These are phyloP conservation scores for Syzygium syzygioides DNA, from an alignment of 441 rosid species.

Conservation along the genomic window DNA sequence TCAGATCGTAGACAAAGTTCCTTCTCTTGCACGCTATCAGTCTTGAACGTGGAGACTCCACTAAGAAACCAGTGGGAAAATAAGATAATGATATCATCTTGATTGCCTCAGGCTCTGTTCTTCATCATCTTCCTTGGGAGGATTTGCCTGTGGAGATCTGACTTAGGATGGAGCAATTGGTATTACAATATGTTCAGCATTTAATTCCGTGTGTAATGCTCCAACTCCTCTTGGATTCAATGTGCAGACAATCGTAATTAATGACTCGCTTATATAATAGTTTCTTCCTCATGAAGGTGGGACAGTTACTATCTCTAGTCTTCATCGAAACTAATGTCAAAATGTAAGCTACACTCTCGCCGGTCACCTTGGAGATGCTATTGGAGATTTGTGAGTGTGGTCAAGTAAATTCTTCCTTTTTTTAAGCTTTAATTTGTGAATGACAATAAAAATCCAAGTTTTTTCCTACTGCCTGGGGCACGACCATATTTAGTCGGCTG, in stretches of 20 bases:
- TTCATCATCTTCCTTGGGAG: not conserved
- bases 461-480: accelerated
- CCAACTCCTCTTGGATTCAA: not conserved
- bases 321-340: not conserved
- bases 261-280: not conserved
- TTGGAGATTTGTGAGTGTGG: not conserved
- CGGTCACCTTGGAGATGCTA: not conserved
- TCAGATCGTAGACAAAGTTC: too few relatives aligned
- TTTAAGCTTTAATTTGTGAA: not conserved
- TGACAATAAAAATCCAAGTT: not conserved
- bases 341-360: not conserved
- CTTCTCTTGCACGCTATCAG: too few relatives aligned
- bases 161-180: not conserved
- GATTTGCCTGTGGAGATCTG: not conserved
- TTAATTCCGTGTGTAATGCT: not conserved
- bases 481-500: not conserved
- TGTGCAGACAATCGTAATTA: not conserved
- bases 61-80: not conserved
- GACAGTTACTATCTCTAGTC: not conserved
- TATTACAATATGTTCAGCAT: not conserved
- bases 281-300: not conserved
- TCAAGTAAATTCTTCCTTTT: too few relatives aligned
- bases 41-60: not conserved
- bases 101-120: not conserved
- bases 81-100: not conserved